phyloP scores from a whole-genome alignment of 2,329 filamentous ascomycete genomes.

The Aspergillus sp. region DNA sequence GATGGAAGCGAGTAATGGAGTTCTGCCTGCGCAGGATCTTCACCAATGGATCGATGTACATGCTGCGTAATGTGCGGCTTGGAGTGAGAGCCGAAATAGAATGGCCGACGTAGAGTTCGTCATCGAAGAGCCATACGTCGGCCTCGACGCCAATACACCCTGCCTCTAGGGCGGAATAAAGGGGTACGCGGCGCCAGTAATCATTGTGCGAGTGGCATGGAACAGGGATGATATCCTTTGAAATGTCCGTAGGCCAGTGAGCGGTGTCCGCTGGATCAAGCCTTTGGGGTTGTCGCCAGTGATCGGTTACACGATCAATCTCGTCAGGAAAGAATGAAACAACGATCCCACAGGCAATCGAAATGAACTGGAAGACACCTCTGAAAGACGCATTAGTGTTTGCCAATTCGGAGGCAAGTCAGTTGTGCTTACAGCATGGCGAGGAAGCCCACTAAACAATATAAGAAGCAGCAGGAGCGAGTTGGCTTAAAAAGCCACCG shows the following conservation, averaged over 20 bases:
- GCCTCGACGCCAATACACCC: conserved; percentile 59
- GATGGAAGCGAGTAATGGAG: conserved; percentile 39
- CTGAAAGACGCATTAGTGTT: conserved; percentile 22
- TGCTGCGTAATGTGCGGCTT: conserved; percentile 48
- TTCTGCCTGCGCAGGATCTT: conserved; percentile 53
- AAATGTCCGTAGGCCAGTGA: conserved; percentile 51
- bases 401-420: not conserved
- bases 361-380: conserved; percentile 43
- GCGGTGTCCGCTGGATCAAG: conserved; percentile 38
- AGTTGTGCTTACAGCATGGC: conserved; percentile 34
- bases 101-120: conserved; percentile 59
- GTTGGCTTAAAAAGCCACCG: conserved; percentile 18
- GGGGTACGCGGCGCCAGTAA: conserved; percentile 56
- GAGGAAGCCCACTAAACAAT: conserved; percentile 25
- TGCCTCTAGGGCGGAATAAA: conserved; percentile 55
- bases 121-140: conserved; percentile 56
- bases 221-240: conserved; percentile 50
- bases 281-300: conserved; percentile 44
- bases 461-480: conserved; percentile 20
- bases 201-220: conserved; percentile 60
- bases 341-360: conserved; percentile 38
- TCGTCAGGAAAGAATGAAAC: conserved; percentile 45
- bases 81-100: conserved; percentile 47
- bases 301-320: conserved; percentile 35
- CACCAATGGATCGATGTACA: conserved; percentile 56